phyloP scores from a whole-genome alignment of 2,329 filamentous ascomycete genomes.

The Aspergillus niger region DNA sequence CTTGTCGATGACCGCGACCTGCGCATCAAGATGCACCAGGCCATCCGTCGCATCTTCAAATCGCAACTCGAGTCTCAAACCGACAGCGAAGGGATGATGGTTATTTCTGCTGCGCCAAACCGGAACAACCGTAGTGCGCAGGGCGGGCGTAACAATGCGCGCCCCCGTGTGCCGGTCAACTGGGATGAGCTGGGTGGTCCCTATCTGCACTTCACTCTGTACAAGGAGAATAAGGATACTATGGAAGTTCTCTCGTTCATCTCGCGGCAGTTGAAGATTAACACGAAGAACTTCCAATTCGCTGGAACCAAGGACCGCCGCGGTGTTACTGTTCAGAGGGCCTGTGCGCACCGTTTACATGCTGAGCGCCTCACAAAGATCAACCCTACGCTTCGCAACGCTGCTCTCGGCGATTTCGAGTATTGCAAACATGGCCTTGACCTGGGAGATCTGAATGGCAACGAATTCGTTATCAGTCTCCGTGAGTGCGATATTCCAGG shows the following conservation, averaged over 20 bases:
- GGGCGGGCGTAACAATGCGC: conserved; percentile 33
- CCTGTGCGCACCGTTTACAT: conserved; percentile 65
- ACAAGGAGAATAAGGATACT: conserved; percentile 96
- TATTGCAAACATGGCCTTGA: conserved; percentile 72
- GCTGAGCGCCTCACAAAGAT: conserved; percentile 66
- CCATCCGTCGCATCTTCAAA: conserved; percentile 76
- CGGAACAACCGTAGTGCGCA: conserved; percentile 36
- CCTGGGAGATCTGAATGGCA: conserved; percentile 81
- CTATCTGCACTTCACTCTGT: conserved; percentile 86
- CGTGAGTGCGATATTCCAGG: conserved; percentile 74
- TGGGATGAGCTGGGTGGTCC: conserved; percentile 73
- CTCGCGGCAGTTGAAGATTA: conserved; percentile 69
- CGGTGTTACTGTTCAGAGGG: conserved; percentile 80
- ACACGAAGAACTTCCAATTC: conserved; percentile 70
- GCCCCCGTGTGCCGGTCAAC: conserved; percentile 49
- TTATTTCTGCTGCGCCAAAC: conserved; percentile 53
- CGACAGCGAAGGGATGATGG: conserved; percentile 67
- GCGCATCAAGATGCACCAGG: conserved; percentile 65
- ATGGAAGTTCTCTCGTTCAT: conserved; percentile 86
- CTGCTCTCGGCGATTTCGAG: conserved; percentile 74
- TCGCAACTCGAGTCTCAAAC: conserved; percentile 76
- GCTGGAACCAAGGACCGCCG: conserved; percentile 90
- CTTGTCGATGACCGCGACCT: conserved; percentile 62
- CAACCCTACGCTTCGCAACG: conserved; percentile 62
- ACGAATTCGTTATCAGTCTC: conserved; percentile 89